Percentiles rank a stretch among this genome's conserved stretches.
Conservation (phyloP, 768 basidiomycete genomes). For the Sistotremastrum suecicum region DNA sequence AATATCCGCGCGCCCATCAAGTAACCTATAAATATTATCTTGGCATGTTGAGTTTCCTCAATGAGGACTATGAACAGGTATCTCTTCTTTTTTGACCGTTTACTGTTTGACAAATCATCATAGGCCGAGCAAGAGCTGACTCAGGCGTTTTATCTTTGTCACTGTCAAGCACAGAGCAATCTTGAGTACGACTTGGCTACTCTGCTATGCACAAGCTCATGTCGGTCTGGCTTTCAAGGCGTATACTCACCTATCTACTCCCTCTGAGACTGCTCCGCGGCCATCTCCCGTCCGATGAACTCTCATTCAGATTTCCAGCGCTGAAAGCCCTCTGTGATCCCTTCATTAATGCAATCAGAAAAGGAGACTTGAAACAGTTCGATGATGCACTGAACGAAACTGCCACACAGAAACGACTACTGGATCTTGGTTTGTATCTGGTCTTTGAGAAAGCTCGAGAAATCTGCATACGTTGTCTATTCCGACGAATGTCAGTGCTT, state of each 20-base stretch:
- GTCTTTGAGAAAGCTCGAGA: constrained; percentile 82
- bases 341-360: constrained; percentile 66
- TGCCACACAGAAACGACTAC: constrained; percentile 44
- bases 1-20: constrained; percentile 78
- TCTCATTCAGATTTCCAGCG: constrained; percentile 61
- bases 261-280: constrained; percentile 82
- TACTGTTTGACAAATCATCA: background rate
- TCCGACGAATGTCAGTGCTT: constrained; percentile 54
- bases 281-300: constrained; percentile 59
- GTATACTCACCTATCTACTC: constrained; percentile 82
- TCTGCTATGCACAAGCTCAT: background rate
- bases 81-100: constrained; percentile 1
- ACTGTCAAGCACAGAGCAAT: constrained; percentile 52
- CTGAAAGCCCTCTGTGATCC: constrained; percentile 63
- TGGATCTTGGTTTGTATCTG: constrained; percentile 80
- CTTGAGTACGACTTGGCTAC: constrained; percentile 46
- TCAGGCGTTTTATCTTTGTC: constrained; percentile 77
- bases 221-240: constrained; percentile 30
- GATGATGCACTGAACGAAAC: constrained; percentile 60
- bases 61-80: constrained; percentile 81
- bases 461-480: constrained; percentile 69
- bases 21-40: constrained; percentile 91
- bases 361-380: constrained; percentile 66
- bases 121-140: constrained; percentile 80
- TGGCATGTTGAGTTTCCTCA: constrained; percentile 87